A percentile compares a stretch with the other conserved stretches of the same genome.
phyloP scores from a whole-genome alignment of 441 rosid species.

The Erysimum cheiri region DNA sequence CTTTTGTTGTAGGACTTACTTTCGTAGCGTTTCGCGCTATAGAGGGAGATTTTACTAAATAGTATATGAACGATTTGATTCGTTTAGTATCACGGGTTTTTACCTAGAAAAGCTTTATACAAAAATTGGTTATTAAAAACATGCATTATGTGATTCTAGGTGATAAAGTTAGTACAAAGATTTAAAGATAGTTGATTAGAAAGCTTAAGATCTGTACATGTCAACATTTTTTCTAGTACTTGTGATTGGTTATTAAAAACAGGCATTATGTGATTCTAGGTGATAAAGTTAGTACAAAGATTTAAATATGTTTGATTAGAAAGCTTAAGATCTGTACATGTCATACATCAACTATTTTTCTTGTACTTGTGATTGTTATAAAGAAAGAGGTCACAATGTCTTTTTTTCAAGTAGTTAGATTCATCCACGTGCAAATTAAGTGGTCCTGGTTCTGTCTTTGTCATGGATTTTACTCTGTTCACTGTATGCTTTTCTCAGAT shows the following conservation, averaged over 20 bases:
- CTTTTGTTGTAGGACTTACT: neutral
- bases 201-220: slow-evolving; percentile 6
- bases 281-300: slow-evolving; percentile 22
- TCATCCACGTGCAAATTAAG: slow-evolving; percentile 38
- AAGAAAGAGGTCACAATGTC: slow-evolving; percentile 10
- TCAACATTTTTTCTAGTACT: slow-evolving; percentile 27
- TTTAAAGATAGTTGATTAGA: slow-evolving; percentile 23
- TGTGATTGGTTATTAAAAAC: slow-evolving; percentile 3
- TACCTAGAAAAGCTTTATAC: neutral
- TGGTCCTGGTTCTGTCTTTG: slow-evolving; percentile 36
- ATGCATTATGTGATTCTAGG: slow-evolving; percentile 32
- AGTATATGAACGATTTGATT: neutral
- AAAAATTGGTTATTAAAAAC: neutral
- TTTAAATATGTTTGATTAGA: slow-evolving; percentile 23
- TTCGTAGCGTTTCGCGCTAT: neutral
- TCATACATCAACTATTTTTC: slow-evolving; percentile 27
- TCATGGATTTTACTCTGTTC: slow-evolving; percentile 39
- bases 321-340: slow-evolving; percentile 12
- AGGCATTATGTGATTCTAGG: slow-evolving; percentile 32
- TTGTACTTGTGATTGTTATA: slow-evolving; percentile 32
- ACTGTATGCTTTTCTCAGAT: slow-evolving; percentile 1
- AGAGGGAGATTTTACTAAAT: neutral
- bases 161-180: slow-evolving; percentile 21
- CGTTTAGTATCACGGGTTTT: slow-evolving; percentile 8
- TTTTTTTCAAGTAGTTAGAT: slow-evolving; percentile 22